Conservation (phyloP, 495 filamentous ascomycete genomes). For the Penicillium nucicola region DNA sequence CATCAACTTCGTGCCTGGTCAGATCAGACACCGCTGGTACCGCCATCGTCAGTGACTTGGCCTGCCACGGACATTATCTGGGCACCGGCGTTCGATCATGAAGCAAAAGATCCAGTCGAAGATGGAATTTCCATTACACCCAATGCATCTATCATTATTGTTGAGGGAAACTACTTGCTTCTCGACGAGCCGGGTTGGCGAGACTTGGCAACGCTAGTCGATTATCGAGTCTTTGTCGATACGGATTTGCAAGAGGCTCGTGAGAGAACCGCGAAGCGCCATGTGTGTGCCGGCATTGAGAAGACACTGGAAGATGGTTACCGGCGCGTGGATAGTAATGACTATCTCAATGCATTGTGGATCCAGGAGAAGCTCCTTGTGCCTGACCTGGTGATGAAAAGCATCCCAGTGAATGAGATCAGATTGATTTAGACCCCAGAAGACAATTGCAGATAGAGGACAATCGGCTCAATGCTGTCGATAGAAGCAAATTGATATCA, state of each 20-base stretch:
- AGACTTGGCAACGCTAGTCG: slow-evolving; percentile 21
- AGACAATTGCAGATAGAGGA: no score
- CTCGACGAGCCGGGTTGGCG: slow-evolving; percentile 32
- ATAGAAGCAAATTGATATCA: no score
- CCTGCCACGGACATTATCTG: slow-evolving; percentile 2
- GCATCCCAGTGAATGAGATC: no score
- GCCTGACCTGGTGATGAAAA: no score
- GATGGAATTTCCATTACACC: slow-evolving; percentile 30
- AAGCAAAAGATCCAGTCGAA: slow-evolving; percentile 38
- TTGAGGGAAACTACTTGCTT: slow-evolving; percentile 40
- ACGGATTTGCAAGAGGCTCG: slow-evolving; percentile 30
- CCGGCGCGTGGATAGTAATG: slow-evolving; percentile 38
- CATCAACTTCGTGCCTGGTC: slow-evolving; percentile 19
- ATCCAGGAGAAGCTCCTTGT: no score
- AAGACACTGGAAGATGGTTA: slow-evolving; percentile 36
- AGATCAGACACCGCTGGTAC: slow-evolving; percentile 16
- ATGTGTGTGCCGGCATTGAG: slow-evolving; percentile 40
- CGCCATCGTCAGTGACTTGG: slow-evolving; percentile 1
- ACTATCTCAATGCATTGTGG: slow-evolving; percentile 35
- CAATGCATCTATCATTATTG: slow-evolving; percentile 29
- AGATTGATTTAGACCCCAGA: no score
- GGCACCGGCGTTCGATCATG: slow-evolving; percentile 39
- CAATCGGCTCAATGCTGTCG: no score
- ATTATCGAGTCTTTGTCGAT: slow-evolving; percentile 38
- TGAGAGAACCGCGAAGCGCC: slow-evolving; percentile 32